These are phyloP conservation scores for Blepharisma japonicum DNA, from an alignment of 73 alveolate genomes.

Conservation along the genomic window DNA sequence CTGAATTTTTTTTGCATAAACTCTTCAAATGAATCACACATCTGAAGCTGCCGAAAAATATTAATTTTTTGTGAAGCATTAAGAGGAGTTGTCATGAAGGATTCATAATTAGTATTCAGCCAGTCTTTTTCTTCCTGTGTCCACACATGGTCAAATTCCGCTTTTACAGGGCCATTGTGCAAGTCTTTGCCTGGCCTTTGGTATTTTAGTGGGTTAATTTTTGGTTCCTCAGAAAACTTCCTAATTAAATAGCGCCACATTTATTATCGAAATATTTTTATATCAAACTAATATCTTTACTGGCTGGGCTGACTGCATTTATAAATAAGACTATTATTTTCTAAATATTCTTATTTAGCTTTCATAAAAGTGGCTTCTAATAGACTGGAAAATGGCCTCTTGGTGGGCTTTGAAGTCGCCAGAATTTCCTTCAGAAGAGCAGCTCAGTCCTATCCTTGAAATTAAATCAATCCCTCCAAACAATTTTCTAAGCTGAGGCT, in stretches of 20 bases:
- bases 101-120: slow-evolving; percentile 58
- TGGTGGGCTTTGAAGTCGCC: slow-evolving; percentile 9
- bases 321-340: too few species aligned
- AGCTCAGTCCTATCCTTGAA: not conserved
- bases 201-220: too few species aligned
- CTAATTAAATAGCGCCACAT: too few species aligned
- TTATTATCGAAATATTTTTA: too few species aligned
- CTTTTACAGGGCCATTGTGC: slow-evolving; percentile 37
- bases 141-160: slow-evolving; percentile 57
- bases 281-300: too few species aligned
- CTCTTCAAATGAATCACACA: too few species aligned
- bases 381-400: not conserved
- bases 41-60: too few species aligned
- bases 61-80: slow-evolving; percentile 41
- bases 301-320: too few species aligned
- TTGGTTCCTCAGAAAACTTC: too few species aligned
- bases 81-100: slow-evolving; percentile 36
- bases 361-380: too few species aligned
- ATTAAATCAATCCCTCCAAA: not conserved
- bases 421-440: not conserved
- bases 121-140: slow-evolving; percentile 55
- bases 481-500: not conserved
- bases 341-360: too few species aligned
- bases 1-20: slow-evolving; percentile 52
- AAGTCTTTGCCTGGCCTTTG: too few species aligned